Evolutionary conservation across 139 green algal genomes (phyloP).

Genomic region (Chlamydomonas incerta): DNA sequence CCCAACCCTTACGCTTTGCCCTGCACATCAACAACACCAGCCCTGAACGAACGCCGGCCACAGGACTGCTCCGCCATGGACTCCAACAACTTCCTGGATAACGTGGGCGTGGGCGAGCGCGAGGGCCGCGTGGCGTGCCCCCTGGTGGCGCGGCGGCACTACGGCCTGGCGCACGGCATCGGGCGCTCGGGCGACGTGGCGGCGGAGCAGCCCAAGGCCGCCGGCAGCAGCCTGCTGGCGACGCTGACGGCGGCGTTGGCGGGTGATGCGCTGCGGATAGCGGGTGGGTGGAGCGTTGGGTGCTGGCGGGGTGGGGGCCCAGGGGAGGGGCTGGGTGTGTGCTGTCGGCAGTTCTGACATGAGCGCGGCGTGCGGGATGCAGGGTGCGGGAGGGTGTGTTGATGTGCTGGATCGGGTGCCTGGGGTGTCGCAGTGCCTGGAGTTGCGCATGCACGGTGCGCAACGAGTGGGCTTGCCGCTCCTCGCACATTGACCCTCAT

Average conservation of each 20-base stretch:
- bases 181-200: slow-evolving; percentile 91
- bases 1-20: too few species aligned
- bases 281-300: slow-evolving; percentile 47
- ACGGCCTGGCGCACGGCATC: slow-evolving; percentile 92
- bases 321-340: too few species aligned
- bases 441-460: too few species aligned
- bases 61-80: slow-evolving; percentile 94
- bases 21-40: too few species aligned
- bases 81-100: slow-evolving; percentile 96
- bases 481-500: too few species aligned
- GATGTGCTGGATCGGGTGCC: too few species aligned
- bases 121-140: slow-evolving; percentile 87
- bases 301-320: background rate
- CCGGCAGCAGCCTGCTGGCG: slow-evolving; percentile 90
- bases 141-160: slow-evolving; percentile 85
- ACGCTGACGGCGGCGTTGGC: slow-evolving; percentile 81
- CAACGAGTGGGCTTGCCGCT: too few species aligned
- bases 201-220: slow-evolving; percentile 97
- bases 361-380: too few species aligned
- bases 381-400: too few species aligned
- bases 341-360: too few species aligned
- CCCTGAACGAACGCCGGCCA: too few species aligned
- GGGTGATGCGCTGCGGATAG: slow-evolving; percentile 81
- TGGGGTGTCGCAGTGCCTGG: too few species aligned
- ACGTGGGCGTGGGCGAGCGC: slow-evolving; percentile 93